Evolutionary conservation across 2,329 filamentous ascomycete species (phyloP), one percentile per base, ranked within the genome.

Genomic region (Neofusicoccum kwambonambiense): DNA sequence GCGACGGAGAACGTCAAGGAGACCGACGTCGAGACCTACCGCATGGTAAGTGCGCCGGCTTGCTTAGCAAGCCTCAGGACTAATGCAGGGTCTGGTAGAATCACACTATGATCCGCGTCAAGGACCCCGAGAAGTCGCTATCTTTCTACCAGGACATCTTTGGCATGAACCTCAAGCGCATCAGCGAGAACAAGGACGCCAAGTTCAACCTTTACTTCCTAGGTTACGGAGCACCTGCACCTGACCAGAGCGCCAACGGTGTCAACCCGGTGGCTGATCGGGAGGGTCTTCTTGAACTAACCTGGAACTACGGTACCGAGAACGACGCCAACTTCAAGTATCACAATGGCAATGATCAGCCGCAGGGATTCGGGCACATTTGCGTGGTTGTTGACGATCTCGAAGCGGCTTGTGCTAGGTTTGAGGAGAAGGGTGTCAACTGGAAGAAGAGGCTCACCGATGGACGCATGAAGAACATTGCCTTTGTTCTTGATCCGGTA

Each of bases 391-490:
- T 97, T 12, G 94, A 98, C 74, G 88, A 96, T 74, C 75, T 98
- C n/a, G 89, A 95, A 62, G 90, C 90, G 7, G 93, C 95, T 9
- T 97, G 94, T 79, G 81, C 89, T 74, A 87, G 93, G 13, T 93
- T 98, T 70, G 95, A 98, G 76, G 86, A 88, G 64, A 81, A 91
- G 74, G 86, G 89, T 5, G 90, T 94, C 64, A 89, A 86, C 78
- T 99, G 93, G 92, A 97, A 97, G 87, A 98, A 98, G 88, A 86
- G 91, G 69, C 84, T 98, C 67, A 96, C 92, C 1, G 94, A 98
- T 68, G 94, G 94, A 1, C 77, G 82, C 54, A 97, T 97, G 93
- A 94, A 91, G 84, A 92, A 95, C 69, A 89, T 98, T 62, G 95
- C 95, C 0, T 98, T 98, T 75, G 80, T 98, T 52, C 82, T 97